These are phyloP conservation scores for Diaporthe helianthi DNA, from an alignment of 2,329 filamentous ascomycete genomes.

Conservation along the genomic window DNA sequence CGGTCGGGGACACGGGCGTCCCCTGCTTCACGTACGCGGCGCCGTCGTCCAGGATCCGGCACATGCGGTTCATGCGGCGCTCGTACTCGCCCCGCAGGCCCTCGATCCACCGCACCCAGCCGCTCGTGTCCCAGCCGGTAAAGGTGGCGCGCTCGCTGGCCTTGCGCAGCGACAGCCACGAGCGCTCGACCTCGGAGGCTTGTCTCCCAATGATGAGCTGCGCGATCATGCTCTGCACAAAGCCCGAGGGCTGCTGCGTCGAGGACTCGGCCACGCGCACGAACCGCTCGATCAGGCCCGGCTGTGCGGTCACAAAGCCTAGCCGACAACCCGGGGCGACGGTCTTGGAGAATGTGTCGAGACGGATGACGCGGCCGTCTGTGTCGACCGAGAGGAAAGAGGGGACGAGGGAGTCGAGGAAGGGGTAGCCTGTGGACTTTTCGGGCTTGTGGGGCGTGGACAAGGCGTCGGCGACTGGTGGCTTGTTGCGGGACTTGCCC, in stretches of 20 bases:
- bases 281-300: slow-evolving; percentile 76
- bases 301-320: slow-evolving; percentile 90
- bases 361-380: slow-evolving; percentile 85
- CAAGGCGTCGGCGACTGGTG: slow-evolving; percentile 42
- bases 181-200: slow-evolving; percentile 53
- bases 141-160: slow-evolving; percentile 56
- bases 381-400: slow-evolving; percentile 83
- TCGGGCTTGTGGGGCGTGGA: slow-evolving; percentile 42
- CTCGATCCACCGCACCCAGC: slow-evolving; percentile 91
- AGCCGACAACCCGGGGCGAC: slow-evolving; percentile 88
- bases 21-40: slow-evolving; percentile 70
- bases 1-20: slow-evolving; percentile 49
- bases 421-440: slow-evolving; percentile 70
- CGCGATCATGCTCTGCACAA: slow-evolving; percentile 84
- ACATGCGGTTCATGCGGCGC: slow-evolving; percentile 83
- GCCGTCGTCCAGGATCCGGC: slow-evolving; percentile 72
- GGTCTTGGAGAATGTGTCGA: slow-evolving; percentile 95
- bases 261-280: slow-evolving; percentile 76
- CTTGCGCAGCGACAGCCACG: slow-evolving; percentile 52
- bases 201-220: slow-evolving; percentile 78
- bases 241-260: slow-evolving; percentile 87
- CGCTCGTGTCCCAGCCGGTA: slow-evolving; percentile 76
- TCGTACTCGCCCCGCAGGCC: slow-evolving; percentile 86
- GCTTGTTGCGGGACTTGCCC: slow-evolving; percentile 54
- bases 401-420: slow-evolving; percentile 82